Percentiles rank a stretch among this genome's conserved stretches.
These are phyloP conservation scores for Mycena metata DNA, from an alignment of 768 basidiomycete genomes.

Conservation along the genomic window DNA sequence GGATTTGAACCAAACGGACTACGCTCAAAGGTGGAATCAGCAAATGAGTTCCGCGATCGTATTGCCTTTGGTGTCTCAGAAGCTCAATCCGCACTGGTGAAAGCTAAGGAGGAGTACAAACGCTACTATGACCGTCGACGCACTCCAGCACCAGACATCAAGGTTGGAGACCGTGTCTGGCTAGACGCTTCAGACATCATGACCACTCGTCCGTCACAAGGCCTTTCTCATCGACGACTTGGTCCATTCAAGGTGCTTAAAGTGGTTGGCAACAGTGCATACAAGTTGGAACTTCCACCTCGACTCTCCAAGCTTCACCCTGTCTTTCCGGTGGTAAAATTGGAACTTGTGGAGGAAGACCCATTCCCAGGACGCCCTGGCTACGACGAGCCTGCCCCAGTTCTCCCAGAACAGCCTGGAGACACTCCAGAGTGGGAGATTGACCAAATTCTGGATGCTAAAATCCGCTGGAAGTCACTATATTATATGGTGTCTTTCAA, in stretches of 20 bases:
- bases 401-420: neutral
- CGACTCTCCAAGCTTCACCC: no score
- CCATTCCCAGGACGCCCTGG: no score
- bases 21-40: constrained; percentile 16
- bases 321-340: no score
- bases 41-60: constrained; percentile 19
- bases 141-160: constrained; percentile 3
- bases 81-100: neutral
- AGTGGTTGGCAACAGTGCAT: no score
- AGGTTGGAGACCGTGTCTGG: constrained; percentile 4
- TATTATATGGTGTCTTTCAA: neutral
- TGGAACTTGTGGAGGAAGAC: no score
- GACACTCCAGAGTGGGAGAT: constrained; percentile 27
- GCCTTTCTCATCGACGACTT: neutral
- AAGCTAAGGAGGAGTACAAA: constrained; percentile 7
- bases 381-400: no score
- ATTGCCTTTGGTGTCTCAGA: constrained; percentile 11
- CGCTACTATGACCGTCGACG: no score
- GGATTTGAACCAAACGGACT: no score
- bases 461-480: neutral
- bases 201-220: neutral
- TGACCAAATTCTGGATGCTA: neutral
- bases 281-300: no score
- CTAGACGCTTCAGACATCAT: neutral
- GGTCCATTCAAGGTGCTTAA: no score